Percentiles rank a stretch among this genome's conserved stretches.
These are phyloP conservation scores for Erysimum cheiranthoides DNA, from an alignment of 345 rosid species.

Conservation along the genomic window DNA sequence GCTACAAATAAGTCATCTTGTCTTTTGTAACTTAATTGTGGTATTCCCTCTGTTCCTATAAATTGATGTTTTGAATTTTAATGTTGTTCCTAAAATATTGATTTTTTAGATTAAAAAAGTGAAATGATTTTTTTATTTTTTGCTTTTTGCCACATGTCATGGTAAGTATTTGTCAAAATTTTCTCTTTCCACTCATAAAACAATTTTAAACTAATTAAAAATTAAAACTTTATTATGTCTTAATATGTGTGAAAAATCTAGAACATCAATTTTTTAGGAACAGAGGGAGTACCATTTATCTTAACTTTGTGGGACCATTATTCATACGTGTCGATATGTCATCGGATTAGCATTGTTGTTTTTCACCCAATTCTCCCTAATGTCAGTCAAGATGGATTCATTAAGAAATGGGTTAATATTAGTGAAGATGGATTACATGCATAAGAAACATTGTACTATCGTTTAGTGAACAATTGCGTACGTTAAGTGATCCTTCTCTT, in stretches of 20 bases:
- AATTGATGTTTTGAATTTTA: too few species aligned
- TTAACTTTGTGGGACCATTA: constrained; percentile 17
- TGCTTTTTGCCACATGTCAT: too few species aligned
- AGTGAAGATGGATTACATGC: neutral
- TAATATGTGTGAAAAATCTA: too few species aligned
- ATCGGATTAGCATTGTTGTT: neutral
- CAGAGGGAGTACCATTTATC: constrained; percentile 1
- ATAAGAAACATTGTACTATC: neutral
- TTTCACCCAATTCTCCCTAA: constrained; percentile 5
- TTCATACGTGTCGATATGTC: constrained; percentile 1
- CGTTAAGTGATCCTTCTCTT: neutral
- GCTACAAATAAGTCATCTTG: neutral
- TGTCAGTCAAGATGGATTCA: neutral
- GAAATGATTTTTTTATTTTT: too few species aligned
- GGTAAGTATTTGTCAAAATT: too few species aligned
- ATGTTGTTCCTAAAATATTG: too few species aligned
- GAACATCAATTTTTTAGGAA: too few species aligned
- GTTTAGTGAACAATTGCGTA: neutral
- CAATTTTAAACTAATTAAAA: too few species aligned
- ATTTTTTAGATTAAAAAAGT: too few species aligned
- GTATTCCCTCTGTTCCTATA: too few species aligned
- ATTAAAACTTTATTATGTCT: too few species aligned
- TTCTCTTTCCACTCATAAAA: too few species aligned
- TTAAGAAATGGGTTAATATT: constrained; percentile 7
- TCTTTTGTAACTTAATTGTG: constrained; percentile 30